phyloP scores from a whole-genome alignment of 768 basidiomycete species.

The Lactarius akahatsu region DNA sequence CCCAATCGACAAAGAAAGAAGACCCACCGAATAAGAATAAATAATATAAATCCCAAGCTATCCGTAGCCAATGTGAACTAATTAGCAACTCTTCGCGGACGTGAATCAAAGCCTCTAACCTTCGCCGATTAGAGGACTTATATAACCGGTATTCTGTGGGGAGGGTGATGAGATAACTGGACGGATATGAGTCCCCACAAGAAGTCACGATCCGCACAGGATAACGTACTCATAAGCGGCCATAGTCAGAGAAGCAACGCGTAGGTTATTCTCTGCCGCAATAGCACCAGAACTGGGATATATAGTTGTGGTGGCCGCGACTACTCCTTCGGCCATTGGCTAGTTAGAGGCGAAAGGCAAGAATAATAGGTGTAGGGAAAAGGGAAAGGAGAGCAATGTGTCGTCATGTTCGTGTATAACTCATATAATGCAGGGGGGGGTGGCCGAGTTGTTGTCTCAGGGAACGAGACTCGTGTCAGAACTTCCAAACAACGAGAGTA shows the following conservation, averaged over 20 bases:
- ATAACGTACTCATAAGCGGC: constrained; percentile 28
- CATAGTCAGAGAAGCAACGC: constrained; percentile 23
- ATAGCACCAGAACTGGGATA: neutral
- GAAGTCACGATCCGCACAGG: neutral
- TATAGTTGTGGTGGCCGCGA: neutral
- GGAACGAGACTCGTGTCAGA: neutral
- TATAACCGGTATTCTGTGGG: constrained; percentile 27
- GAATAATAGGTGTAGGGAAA: neutral
- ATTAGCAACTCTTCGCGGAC: neutral
- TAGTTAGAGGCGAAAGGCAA: neutral
- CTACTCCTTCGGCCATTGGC: neutral
- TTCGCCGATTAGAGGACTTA: constrained; percentile 5
- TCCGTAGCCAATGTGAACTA: neutral
- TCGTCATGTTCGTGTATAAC: too few relatives aligned
- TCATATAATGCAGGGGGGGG: neutral
- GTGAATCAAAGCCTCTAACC: neutral
- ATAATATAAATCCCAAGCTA: constrained; percentile 24
- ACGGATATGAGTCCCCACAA: neutral
- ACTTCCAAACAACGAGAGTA: too few relatives aligned
- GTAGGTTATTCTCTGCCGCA: constrained; percentile 20
- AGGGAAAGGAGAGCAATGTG: neutral
- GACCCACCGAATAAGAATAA: constrained; percentile 25
- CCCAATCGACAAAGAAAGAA: neutral
- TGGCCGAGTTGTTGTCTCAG: neutral
- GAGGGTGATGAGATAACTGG: constrained; percentile 28